phyloP scores from a whole-genome alignment of 2,329 filamentous ascomycete genomes.

The Hyphodiscus sp. region DNA sequence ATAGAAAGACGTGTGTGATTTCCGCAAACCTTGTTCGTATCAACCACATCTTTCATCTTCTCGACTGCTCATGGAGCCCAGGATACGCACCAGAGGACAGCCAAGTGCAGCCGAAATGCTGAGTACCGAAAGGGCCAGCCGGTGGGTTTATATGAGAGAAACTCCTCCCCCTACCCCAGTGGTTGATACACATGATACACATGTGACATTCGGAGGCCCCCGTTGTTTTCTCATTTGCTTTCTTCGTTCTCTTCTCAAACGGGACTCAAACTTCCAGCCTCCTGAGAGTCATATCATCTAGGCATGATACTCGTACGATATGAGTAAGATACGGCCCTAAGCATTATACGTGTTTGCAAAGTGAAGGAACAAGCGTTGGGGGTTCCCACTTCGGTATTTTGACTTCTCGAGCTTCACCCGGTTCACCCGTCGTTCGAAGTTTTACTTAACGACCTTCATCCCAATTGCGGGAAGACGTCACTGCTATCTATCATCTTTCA shows the following conservation, averaged over 20 bases:
- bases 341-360: slow-evolving; percentile 11
- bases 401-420: background rate
- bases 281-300: slow-evolving; percentile 17
- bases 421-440: too few species aligned
- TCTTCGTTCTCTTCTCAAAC: slow-evolving; percentile 2
- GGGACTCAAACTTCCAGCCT: background rate
- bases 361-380: background rate
- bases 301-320: slow-evolving; percentile 18
- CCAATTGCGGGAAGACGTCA: slow-evolving; percentile 15
- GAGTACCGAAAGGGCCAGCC: background rate
- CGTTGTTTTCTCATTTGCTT: slow-evolving; percentile 1
- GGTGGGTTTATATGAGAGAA: background rate
- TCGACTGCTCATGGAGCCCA: background rate
- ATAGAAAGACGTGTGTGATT: background rate
- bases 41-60: background rate
- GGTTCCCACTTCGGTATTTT: background rate
- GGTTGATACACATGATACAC: background rate
- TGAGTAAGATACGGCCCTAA: slow-evolving; percentile 18
- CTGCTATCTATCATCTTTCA: background rate
- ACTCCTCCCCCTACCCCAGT: slow-evolving; percentile 1
- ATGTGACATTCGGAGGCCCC: background rate
- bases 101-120: background rate
- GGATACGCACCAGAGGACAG: background rate
- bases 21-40: background rate
- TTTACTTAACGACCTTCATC: slow-evolving; percentile 13